Percentiles rank a stretch among this genome's conserved stretches.
These are phyloP conservation scores for Podila epigama DNA, from an alignment of 192 early-diverging fungal genomes.

Conservation along the genomic window DNA sequence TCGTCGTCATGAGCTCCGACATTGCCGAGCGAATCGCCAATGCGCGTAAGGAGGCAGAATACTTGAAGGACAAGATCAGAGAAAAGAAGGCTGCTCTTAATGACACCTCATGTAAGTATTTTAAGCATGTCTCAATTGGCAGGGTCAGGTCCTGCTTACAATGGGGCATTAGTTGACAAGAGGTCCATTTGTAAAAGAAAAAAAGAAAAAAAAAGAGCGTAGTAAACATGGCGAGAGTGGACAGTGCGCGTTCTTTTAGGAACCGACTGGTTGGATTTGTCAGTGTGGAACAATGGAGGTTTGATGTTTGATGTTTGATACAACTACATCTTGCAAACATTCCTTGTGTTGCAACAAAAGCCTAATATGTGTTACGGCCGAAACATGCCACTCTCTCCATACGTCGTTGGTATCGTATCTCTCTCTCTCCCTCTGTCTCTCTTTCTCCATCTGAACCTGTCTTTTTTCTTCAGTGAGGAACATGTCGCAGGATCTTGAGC, in stretches of 20 bases:
- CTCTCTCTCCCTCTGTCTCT: background rate
- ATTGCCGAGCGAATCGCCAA: slow-evolving; percentile 88
- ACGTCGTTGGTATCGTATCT: no score
- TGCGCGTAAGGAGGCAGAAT: slow-evolving; percentile 94
- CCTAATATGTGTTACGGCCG: no score
- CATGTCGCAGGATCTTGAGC: slow-evolving; percentile 87
- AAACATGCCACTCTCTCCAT: no score
- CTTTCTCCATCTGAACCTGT: background rate
- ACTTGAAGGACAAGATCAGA: slow-evolving; percentile 95
- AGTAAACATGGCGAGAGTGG: no score
- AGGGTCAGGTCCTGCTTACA: background rate
- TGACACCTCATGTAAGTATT: slow-evolving; percentile 90
- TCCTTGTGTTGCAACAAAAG: no score
- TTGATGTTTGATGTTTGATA: no score
- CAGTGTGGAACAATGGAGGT: no score
- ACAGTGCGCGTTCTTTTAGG: no score
- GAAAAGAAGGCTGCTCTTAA: slow-evolving; percentile 92
- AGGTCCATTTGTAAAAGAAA: background rate
- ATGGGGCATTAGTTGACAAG: background rate
- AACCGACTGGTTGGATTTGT: no score
- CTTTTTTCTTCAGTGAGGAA: slow-evolving; percentile 70
- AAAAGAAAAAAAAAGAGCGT: no score
- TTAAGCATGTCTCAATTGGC: background rate
- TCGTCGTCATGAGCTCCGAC: slow-evolving; percentile 57
- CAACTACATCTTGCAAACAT: no score